Evolutionary conservation across 176 grass and related monocot species (phyloP).

Genomic region (Canna indica): DNA sequence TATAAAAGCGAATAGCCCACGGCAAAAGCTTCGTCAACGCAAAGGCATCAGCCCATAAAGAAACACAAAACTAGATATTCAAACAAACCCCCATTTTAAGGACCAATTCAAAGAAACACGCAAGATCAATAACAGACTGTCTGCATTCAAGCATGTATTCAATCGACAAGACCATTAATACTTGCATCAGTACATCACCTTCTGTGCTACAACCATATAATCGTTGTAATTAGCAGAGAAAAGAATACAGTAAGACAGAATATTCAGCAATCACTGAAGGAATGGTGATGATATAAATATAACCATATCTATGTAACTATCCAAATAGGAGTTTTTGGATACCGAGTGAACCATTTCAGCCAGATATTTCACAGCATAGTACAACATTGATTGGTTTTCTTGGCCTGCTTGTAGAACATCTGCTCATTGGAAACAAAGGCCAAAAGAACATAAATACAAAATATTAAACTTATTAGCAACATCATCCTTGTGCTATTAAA

Average conservation of each 20-base stretch:
- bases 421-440: slow-evolving; percentile 22
- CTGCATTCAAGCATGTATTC: not conserved
- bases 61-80: too few species aligned
- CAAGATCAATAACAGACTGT: not conserved
- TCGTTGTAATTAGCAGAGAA: not conserved
- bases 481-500: too few species aligned
- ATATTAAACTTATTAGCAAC: too few species aligned
- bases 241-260: not conserved
- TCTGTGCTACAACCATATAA: not conserved
- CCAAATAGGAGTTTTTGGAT: not conserved
- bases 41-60: too few species aligned
- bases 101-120: not conserved
- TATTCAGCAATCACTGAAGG: not conserved
- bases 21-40: too few species aligned
- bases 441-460: not conserved
- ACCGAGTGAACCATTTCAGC: not conserved
- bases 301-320: not conserved
- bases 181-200: not conserved
- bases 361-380: slow-evolving; percentile 53
- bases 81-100: too few species aligned
- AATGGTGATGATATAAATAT: not conserved
- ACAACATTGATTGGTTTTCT: slow-evolving; percentile 94
- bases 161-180: not conserved
- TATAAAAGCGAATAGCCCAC: too few species aligned
- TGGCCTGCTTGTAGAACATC: slow-evolving; percentile 99